Evolutionary conservation across 805 yeast genomes (phyloP).

Genomic region (Lipomyces orientalis): DNA sequence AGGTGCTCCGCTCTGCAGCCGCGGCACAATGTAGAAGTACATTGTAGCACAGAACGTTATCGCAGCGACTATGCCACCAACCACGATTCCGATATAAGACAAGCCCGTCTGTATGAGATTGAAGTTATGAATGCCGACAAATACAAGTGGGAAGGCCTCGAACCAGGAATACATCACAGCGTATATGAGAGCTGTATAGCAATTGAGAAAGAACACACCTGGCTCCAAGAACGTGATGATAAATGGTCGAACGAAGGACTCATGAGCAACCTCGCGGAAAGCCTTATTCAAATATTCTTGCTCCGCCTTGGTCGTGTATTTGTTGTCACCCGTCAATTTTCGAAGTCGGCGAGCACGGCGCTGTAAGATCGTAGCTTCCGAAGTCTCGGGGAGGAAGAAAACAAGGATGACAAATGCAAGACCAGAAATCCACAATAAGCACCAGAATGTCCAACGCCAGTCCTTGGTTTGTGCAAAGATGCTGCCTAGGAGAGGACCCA

Average conservation of each 20-base stretch:
- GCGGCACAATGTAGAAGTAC: slow-evolving; percentile 8
- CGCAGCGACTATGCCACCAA: slow-evolving; percentile 51
- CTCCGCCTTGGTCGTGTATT: slow-evolving; percentile 49
- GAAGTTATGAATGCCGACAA: slow-evolving; percentile 53
- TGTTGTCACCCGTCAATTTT: slow-evolving; percentile 55
- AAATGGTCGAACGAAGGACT: slow-evolving; percentile 48
- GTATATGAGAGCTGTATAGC: slow-evolving; percentile 60
- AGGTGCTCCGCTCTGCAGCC: background rate
- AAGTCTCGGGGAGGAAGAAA: slow-evolving; percentile 59
- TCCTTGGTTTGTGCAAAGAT: slow-evolving; percentile 50
- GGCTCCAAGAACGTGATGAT: slow-evolving; percentile 60
- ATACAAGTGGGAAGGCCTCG: slow-evolving; percentile 67
- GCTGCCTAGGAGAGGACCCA: slow-evolving; percentile 64
- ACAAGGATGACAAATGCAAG: slow-evolving; percentile 47
- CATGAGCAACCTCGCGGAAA: slow-evolving; percentile 34
- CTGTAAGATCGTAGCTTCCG: slow-evolving; percentile 52
- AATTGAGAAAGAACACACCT: slow-evolving; percentile 57
- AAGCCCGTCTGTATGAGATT: slow-evolving; percentile 55
- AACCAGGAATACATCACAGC: slow-evolving; percentile 62
- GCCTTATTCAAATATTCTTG: slow-evolving; percentile 2
- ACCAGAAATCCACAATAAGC: slow-evolving; percentile 48
- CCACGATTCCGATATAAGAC: slow-evolving; percentile 54
- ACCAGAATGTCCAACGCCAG: slow-evolving; percentile 53
- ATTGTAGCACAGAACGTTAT: slow-evolving; percentile 3
- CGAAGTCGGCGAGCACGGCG: slow-evolving; percentile 58